Percentiles rank a stretch among this genome's conserved stretches.
phyloP scores from a whole-genome alignment of 2,329 filamentous ascomycete genomes.

The Penicillium nordicum region DNA sequence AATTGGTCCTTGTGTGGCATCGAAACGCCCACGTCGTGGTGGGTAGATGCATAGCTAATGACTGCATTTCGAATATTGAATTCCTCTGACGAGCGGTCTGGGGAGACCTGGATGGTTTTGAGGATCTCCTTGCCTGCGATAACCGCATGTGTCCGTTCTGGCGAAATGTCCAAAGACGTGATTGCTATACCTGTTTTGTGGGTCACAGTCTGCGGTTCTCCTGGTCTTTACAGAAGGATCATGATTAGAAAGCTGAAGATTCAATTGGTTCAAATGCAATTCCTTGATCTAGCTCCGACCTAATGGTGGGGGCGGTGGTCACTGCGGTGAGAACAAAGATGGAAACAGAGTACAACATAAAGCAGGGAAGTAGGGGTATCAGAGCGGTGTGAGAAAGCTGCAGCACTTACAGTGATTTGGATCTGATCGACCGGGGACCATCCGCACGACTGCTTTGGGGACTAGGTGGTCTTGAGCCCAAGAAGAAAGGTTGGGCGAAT shows the following conservation, averaged over 20 bases:
- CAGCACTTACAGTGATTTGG: slow-evolving; percentile 40
- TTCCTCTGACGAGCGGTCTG: slow-evolving; percentile 58
- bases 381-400: slow-evolving; percentile 18
- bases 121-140: slow-evolving; percentile 64
- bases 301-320: slow-evolving; percentile 5
- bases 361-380: slow-evolving; percentile 9
- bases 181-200: slow-evolving; percentile 65
- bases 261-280: slow-evolving; percentile 7
- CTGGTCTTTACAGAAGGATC: slow-evolving; percentile 25
- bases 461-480: slow-evolving; percentile 53
- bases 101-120: slow-evolving; percentile 60
- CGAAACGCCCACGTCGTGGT: slow-evolving; percentile 46
- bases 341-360: not conserved
- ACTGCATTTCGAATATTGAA: slow-evolving; percentile 62
- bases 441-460: slow-evolving; percentile 40
- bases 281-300: slow-evolving; percentile 6
- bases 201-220: slow-evolving; percentile 54
- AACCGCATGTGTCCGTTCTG: slow-evolving; percentile 60
- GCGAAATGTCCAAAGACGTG: slow-evolving; percentile 61
- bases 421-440: slow-evolving; percentile 33
- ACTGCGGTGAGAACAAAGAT: not conserved
- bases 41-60: slow-evolving; percentile 54
- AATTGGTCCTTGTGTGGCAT: slow-evolving; percentile 57
- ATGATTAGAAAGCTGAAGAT: slow-evolving; percentile 26
- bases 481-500: slow-evolving; percentile 54